Evolutionary conservation across 169 alveolate species (phyloP), one percentile per base, ranked within the genome.

Genomic region (Plasmodium coatneyi): DNA sequence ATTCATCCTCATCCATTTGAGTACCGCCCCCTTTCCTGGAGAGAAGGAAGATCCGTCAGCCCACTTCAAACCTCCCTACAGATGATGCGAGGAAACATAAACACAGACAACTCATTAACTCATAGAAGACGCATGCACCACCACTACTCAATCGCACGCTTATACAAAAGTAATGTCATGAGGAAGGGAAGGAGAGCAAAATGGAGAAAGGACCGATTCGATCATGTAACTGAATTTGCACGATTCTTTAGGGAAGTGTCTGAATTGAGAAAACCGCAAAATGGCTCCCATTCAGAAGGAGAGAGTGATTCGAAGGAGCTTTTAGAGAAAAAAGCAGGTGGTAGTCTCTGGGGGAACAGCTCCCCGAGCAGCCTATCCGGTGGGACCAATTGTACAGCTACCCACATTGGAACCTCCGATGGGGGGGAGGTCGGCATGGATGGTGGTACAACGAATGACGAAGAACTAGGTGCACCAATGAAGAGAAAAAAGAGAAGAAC

Each of bases 181-280:
- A 78, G 54, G 54, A 78, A 16, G 54, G 39, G 34, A 10, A 78
- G 60, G 30, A 49, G 19, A 80, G 34, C 19, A 22, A 41, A 41
- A 34, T 25, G 74, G 25, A 60, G 74, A 49, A 49, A 25, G 66
- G 4, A 49, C 16, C 32, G 43, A 25, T 34, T 46, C 60, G 34
- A 46, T 10, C 46, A 49, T 5, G n/a, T 66, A 3, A 5, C 1
- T 28, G 5, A 49, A 80, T 80, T 80, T 80, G 36, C 22, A 80
- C 39, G 70, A 30, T 25, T 80, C 36, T 80, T 80, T 80, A 80
- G 36, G 70, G 49, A 80, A 19, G 16, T 80, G 36, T 80, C 60
- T 80, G 32, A 80, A 22, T 54, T 30, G 34, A 80, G 39, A 30
- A 80, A 34, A 80, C 66, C 36, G 14, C 14, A 25, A 60, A 60